A percentile compares a stretch with the other conserved stretches of the same genome.
phyloP scores from a whole-genome alignment of 2,329 filamentous ascomycete genomes.

The Apiospora sp. region DNA sequence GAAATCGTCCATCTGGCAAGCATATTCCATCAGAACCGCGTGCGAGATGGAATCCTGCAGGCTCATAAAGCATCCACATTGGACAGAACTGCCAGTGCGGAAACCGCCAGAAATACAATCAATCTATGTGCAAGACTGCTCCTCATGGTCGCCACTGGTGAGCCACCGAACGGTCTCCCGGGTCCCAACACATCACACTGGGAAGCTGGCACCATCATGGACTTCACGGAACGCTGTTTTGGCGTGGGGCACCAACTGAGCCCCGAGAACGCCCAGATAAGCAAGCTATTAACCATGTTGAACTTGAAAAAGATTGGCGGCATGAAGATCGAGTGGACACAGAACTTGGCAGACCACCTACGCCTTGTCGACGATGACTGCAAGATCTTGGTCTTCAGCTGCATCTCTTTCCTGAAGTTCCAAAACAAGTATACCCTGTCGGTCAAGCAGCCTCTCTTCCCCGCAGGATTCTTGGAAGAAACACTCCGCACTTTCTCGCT shows the following conservation, averaged over 20 bases:
- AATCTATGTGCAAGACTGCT: background rate
- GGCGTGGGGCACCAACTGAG: background rate
- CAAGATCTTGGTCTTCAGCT: conserved; percentile 47
- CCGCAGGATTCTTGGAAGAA: conserved; percentile 43
- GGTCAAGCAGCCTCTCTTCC: conserved; percentile 34
- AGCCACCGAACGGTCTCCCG: background rate
- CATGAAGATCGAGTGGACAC: conserved; percentile 43
- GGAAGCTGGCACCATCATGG: background rate
- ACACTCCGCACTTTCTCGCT: conserved; percentile 46
- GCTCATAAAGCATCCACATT: background rate
- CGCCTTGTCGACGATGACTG: conserved; percentile 46
- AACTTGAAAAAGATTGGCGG: conserved; percentile 43
- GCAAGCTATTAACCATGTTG: conserved; percentile 34
- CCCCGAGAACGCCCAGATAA: conserved; percentile 27
- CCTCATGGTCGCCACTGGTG: background rate
- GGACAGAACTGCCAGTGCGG: no score
- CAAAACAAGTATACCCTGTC: conserved; percentile 32
- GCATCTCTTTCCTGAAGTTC: conserved; percentile 44
- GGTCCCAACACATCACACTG: background rate
- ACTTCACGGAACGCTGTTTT: background rate
- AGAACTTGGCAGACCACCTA: conserved; percentile 49
- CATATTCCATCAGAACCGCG: background rate
- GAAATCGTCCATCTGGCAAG: background rate
- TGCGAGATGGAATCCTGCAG: background rate
- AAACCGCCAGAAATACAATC: background rate